Conservation (phyloP, 2,329 filamentous ascomycete genomes). For the Ceratocystis lukuohia region DNA sequence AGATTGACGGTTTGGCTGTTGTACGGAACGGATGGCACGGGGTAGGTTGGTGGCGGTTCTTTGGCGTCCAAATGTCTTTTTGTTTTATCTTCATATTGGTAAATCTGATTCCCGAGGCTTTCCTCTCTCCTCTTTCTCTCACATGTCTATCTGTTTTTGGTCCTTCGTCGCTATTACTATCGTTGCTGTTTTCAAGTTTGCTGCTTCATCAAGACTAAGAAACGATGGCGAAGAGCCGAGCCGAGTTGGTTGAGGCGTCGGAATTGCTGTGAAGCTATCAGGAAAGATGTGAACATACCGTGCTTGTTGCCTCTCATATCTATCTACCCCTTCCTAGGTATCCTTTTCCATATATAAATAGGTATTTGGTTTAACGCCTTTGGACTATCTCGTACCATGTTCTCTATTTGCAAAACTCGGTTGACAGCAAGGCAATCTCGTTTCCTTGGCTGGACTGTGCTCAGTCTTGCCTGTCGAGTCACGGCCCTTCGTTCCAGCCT, state of each 20-base stretch:
- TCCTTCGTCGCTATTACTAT: neutral
- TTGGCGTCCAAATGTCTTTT: constrained; percentile 13
- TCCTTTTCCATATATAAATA: too few relatives aligned
- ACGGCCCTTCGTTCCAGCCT: too few relatives aligned
- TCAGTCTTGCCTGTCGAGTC: too few relatives aligned
- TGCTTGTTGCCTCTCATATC: neutral
- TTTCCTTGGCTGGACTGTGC: too few relatives aligned
- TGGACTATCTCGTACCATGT: too few relatives aligned
- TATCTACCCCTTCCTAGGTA: too few relatives aligned
- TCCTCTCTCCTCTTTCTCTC: constrained; percentile 3
- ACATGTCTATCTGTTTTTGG: neutral
- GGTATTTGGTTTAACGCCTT: too few relatives aligned
- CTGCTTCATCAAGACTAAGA: neutral
- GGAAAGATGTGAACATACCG: neutral
- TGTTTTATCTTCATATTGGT: neutral
- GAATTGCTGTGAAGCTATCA: too few relatives aligned
- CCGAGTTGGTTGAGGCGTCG: too few relatives aligned
- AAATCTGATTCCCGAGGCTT: constrained; percentile 5
- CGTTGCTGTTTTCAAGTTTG: neutral
- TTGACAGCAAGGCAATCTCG: too few relatives aligned
- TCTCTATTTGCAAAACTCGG: too few relatives aligned
- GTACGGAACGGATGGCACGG: neutral
- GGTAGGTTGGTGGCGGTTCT: neutral
- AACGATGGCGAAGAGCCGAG: too few relatives aligned
- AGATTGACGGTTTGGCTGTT: neutral